Conservation (phyloP, 2,329 filamentous ascomycete species). For the Fusarium pseudocircinatum region DNA sequence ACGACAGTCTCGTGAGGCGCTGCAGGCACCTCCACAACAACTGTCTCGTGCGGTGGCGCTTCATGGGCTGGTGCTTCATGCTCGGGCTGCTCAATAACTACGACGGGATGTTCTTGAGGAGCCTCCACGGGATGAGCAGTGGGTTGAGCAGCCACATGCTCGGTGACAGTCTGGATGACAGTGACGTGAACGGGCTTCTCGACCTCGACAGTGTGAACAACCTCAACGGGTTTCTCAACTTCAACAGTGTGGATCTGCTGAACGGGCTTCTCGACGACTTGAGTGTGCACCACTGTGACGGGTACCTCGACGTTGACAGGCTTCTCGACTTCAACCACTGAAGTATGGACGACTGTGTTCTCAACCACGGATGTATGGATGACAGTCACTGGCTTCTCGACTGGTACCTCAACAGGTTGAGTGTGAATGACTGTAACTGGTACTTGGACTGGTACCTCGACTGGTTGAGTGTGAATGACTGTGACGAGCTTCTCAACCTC, state of each 20-base stretch:
- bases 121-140: background rate
- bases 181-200: constrained; percentile 22
- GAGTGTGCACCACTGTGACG: constrained; percentile 1
- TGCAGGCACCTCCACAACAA: background rate
- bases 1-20: background rate
- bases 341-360: constrained; percentile 13
- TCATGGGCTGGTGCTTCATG: background rate
- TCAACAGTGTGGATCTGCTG: constrained; percentile 11
- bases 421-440: constrained; percentile 17
- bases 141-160: background rate
- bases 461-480: constrained; percentile 1
- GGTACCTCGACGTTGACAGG: constrained; percentile 13
- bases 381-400: constrained; percentile 10
- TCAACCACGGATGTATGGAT: constrained; percentile 21
- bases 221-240: constrained; percentile 13
- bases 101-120: background rate
- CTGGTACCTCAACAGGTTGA: background rate
- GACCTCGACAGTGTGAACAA: constrained; percentile 14
- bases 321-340: constrained; percentile 8
- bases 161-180: constrained; percentile 8
- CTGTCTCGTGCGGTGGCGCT: background rate
- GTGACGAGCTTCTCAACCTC: constrained; percentile 3
- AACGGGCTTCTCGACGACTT: background rate
- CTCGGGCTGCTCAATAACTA: background rate
- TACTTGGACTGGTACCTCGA: background rate